Base-by-base conservation (phyloP, 495 filamentous ascomycete genomes). In the Margaritispora aquatica region DNA sequence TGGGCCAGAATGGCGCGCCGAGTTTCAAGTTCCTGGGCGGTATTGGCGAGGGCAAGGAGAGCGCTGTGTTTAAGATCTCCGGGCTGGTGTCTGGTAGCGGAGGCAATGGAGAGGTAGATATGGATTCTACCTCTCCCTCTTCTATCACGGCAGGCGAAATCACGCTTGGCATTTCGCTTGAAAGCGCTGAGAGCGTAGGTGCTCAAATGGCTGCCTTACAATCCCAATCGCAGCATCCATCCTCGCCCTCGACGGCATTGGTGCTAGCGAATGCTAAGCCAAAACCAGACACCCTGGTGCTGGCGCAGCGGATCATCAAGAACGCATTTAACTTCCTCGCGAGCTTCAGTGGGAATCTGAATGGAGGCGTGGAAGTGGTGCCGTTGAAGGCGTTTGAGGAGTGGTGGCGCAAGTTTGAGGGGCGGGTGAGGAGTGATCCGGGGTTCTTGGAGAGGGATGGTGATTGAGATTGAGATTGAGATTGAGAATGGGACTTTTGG, bases 371-470 rank as follows among this genome's bases (percentile, higher is more conserved):
- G 51, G 93, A 97, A 69, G 84, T 95, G 13, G 88, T 99, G 22
- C 90, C 95, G 31, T 68, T 99, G 55, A 89, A 86, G 74, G 88
- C 86, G 13, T 97, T 99, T 71, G 85, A 88, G 69, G 92, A 96
- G 55, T 99, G 95, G 94, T 99, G 94, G 94, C 78, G 73, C 52
- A 97, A 96, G 73, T 99, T 99, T 76, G 94, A 99, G 83, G 82
- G 82, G 38, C 87, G 83, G 72, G 78, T 97, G 26, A 86, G 91
- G 68, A 75, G 80, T 57, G 94, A 99, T 76, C 95, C 95, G 1
- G 75, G 81, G 8, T 97, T 97, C 72, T 75, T 99, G 64, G 92
- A 97, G 70, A 82, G 89, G 67, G 88, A 87, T 62, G 87, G 84
- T 46, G 77, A 80, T 52, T 80, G 69, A 78, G 26, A n/a, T n/a